Conservation (phyloP, 2,329 filamentous ascomycete genomes). For the Aspergillus eucalypticola region DNA sequence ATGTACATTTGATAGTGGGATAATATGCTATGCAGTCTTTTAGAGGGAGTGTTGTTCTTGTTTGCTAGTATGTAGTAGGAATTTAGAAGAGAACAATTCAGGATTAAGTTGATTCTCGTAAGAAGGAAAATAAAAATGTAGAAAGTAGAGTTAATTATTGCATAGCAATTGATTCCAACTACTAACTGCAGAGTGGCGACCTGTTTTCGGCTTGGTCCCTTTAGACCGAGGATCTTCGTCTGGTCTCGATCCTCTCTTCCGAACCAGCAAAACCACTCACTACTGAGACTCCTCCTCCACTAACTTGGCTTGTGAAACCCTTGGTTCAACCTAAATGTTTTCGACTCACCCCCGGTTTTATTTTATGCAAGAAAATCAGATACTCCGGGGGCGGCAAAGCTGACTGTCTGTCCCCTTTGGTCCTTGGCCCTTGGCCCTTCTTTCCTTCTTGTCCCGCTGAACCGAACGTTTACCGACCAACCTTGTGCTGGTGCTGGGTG, state of each 20-base stretch:
- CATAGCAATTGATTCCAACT: neutral
- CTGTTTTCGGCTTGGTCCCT: slow-evolving; percentile 19
- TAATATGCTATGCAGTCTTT: too few relatives aligned
- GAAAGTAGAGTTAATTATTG: neutral
- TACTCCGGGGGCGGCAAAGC: neutral
- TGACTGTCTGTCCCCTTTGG: slow-evolving; percentile 17
- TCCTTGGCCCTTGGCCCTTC: slow-evolving; percentile 12
- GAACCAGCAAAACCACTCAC: slow-evolving; percentile 26
- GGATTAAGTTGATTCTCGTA: too few relatives aligned
- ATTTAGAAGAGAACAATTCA: neutral
- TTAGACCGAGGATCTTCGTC: slow-evolving; percentile 40
- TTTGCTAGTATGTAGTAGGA: too few relatives aligned
- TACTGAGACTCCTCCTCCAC: neutral
- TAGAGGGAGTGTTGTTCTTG: too few relatives aligned
- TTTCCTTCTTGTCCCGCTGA: slow-evolving; percentile 37
- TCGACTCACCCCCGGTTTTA: slow-evolving; percentile 17
- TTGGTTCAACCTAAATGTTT: slow-evolving; percentile 14
- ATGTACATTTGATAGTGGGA: too few relatives aligned
- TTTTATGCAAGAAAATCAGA: neutral
- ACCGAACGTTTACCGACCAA: slow-evolving; percentile 43
- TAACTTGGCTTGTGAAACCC: slow-evolving; percentile 28
- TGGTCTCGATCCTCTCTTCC: slow-evolving; percentile 37
- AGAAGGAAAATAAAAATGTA: neutral
- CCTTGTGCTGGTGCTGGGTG: neutral
- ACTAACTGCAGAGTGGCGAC: slow-evolving; percentile 4